These are phyloP conservation scores for Rhodotorula sp. DNA, from an alignment of 1,284 basidiomycete species.

Conservation along the genomic window DNA sequence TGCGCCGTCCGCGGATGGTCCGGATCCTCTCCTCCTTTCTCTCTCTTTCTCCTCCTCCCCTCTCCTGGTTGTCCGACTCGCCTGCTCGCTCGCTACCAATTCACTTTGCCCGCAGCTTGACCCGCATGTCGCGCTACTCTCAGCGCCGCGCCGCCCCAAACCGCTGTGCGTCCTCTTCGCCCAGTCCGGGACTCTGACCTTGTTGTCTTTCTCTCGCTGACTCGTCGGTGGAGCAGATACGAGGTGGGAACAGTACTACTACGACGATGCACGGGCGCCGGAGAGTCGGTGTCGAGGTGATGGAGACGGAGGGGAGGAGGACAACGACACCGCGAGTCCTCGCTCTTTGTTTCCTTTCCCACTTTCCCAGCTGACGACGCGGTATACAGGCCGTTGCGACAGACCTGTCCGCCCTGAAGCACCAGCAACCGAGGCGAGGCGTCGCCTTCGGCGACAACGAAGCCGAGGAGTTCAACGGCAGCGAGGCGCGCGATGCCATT, in stretches of 20 bases:
- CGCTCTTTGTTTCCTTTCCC: neutral
- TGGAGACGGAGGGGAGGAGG: neutral
- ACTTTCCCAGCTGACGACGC: too few relatives aligned
- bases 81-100: neutral
- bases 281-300: neutral
- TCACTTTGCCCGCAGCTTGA: neutral
- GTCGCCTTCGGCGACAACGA: conserved; percentile 28
- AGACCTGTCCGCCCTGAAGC: conserved; percentile 17
- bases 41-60: neutral
- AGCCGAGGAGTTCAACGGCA: conserved; percentile 25
- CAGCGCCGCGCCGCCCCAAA: neutral
- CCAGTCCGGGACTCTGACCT: neutral
- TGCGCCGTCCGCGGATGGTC: neutral
- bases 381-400: conserved; percentile 23
- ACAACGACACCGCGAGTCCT: conserved; percentile 6
- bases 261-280: neutral
- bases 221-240: too few relatives aligned
- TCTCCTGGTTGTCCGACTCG: neutral
- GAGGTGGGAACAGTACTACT: too few relatives aligned
- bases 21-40: neutral
- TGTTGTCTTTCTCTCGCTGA: neutral
- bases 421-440: neutral
- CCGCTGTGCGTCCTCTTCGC: neutral
- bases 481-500: conserved; percentile 23
- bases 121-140: conserved; percentile 17